Percentiles rank a stretch among this genome's conserved stretches.
phyloP scores from a whole-genome alignment of 768 basidiomycete species.

The Postia placenta region DNA sequence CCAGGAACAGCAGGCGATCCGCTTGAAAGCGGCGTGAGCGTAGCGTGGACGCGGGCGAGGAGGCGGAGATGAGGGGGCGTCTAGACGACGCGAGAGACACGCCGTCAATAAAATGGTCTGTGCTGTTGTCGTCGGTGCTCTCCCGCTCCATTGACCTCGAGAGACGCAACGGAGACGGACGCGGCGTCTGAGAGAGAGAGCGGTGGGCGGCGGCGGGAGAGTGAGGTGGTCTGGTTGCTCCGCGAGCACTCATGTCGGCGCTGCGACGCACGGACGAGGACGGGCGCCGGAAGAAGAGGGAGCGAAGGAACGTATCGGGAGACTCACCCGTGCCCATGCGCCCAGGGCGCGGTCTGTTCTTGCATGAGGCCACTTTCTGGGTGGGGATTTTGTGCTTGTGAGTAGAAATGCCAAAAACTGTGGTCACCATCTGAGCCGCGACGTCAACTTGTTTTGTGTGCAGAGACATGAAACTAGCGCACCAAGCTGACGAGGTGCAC shows the following conservation, averaged over 20 bases:
- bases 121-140: conserved; percentile 12
- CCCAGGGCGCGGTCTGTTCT: conserved; percentile 13
- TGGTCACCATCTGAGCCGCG: conserved; percentile 34
- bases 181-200: conserved; percentile 11
- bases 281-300: conserved; percentile 20
- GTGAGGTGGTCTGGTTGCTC: conserved; percentile 4
- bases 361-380: too few relatives aligned
- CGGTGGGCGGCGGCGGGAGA: conserved; percentile 7
- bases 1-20: conserved; percentile 9
- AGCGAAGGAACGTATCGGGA: conserved; percentile 17
- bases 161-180: conserved; percentile 2
- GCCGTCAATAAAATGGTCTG: conserved; percentile 16
- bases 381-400: conserved; percentile 52
- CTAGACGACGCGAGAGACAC: conserved; percentile 20
- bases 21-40: conserved; percentile 14
- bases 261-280: conserved; percentile 11
- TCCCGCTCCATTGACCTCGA: conserved; percentile 1
- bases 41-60: conserved; percentile 16
- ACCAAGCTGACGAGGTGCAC: conserved; percentile 56
- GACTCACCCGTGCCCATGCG: conserved; percentile 13
- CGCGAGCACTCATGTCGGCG: conserved; percentile 12
- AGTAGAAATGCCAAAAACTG: conserved; percentile 52
- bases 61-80: conserved; percentile 10
- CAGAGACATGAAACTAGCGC: conserved; percentile 18
- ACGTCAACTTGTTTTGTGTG: not conserved